phyloP scores from a whole-genome alignment of 768 basidiomycete genomes.

The Gautieria morchelliformis region DNA sequence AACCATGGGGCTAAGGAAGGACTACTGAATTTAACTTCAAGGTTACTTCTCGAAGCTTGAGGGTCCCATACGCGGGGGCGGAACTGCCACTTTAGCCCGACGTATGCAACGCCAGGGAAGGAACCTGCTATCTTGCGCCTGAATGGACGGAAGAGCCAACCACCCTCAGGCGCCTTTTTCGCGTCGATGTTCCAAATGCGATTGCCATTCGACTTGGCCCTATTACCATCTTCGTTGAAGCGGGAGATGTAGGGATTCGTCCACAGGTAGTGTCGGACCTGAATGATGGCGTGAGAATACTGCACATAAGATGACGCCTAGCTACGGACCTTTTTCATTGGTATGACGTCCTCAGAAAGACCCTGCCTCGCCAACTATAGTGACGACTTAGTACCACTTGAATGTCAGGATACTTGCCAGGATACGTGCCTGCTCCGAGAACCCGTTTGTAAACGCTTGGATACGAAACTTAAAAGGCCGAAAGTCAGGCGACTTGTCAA shows the following conservation, averaged over 20 bases:
- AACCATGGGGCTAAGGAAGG: conserved; percentile 83
- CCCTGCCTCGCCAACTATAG: conserved; percentile 73
- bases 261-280: conserved; percentile 96
- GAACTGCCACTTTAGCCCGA: conserved; percentile 79
- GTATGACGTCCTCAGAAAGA: conserved; percentile 88
- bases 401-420: conserved; percentile 9
- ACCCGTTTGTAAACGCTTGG: conserved; percentile 93
- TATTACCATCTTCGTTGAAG: conserved; percentile 98
- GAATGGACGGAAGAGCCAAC: conserved; percentile 87
- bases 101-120: conserved; percentile 74
- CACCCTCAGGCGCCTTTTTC: conserved; percentile 57
- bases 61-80: conserved; percentile 95
- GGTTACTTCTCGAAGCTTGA: conserved; percentile 73
- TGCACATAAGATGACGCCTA: conserved; percentile 1
- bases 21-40: conserved; percentile 72
- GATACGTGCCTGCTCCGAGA: conserved; percentile 72
- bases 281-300: conserved; percentile 3
- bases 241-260: conserved; percentile 87
- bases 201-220: conserved; percentile 98
- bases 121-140: conserved; percentile 78
- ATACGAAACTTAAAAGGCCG: conserved; percentile 99
- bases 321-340: conserved; percentile 78
- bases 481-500: conserved; percentile 94
- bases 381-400: not conserved
- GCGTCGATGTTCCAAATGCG: conserved; percentile 99